Conservation (phyloP, 352 stramenopile species). For the Peronospora destructor region DNA sequence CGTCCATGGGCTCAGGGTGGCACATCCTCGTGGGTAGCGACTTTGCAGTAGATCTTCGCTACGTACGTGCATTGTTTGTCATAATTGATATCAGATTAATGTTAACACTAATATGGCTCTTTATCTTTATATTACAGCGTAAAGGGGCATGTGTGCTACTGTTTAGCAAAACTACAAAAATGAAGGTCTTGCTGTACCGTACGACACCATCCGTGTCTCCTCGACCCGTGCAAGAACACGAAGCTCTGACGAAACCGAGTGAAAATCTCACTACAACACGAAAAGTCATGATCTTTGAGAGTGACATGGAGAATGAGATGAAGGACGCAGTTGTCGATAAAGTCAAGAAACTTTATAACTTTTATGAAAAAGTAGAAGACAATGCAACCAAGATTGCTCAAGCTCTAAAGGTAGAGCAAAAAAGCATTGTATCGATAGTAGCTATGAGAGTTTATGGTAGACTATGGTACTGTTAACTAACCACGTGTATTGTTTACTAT, state of each 20-base stretch:
- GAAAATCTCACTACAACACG: constrained; percentile 18
- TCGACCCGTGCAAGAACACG: constrained; percentile 30
- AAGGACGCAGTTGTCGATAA: constrained; percentile 33
- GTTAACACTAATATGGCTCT: too few species aligned
- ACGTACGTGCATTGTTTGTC: constrained; percentile 32
- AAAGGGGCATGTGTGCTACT: constrained; percentile 64
- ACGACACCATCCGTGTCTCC: constrained; percentile 38
- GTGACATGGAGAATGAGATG: constrained; percentile 50
- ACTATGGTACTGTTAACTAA: constrained; percentile 2
- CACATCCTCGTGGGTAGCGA: constrained; percentile 60
- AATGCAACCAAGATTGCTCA: constrained; percentile 46
- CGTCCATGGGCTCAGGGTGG: constrained; percentile 48
- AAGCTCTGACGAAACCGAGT: constrained; percentile 14
- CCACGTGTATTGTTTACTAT: constrained; percentile 1
- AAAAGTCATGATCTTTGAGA: constrained; percentile 47
- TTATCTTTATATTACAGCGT: constrained; percentile 29
- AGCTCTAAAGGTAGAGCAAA: constrained; percentile 43
- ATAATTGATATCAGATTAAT: constrained; percentile 5
- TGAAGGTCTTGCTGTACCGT: constrained; percentile 71
- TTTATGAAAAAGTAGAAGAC: constrained; percentile 30
- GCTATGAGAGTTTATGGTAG: constrained; percentile 1
- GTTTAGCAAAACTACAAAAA: constrained; percentile 47
- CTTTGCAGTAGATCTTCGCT: constrained; percentile 71
- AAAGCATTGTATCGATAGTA: not conserved
- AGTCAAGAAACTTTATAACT: constrained; percentile 35